Conservation (phyloP, 192 early-diverging fungal genomes). For the Coemansia sp. region DNA sequence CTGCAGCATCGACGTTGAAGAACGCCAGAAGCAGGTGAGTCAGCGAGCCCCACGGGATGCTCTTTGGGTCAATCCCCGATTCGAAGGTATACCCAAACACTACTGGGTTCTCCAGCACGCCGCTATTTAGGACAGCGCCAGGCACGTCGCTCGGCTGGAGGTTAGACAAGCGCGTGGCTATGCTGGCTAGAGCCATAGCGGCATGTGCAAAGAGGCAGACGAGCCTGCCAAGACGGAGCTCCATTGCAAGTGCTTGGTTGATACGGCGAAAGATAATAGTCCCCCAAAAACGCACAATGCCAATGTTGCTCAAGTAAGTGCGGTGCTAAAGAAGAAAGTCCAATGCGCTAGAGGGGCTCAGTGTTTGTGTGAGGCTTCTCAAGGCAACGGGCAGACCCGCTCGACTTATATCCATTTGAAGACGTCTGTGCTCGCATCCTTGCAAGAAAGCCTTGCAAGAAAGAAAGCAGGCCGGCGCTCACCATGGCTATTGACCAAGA, state of each 20-base stretch:
- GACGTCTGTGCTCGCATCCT: not conserved
- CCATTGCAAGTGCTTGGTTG: not conserved
- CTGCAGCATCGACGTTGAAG: conserved; percentile 26
- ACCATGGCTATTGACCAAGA: not conserved
- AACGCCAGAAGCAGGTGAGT: conserved; percentile 66
- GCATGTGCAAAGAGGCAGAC: not conserved
- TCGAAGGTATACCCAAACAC: conserved; percentile 48
- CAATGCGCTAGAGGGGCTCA: not conserved
- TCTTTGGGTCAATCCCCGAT: conserved; percentile 14
- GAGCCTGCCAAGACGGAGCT: not conserved
- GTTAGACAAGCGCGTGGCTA: conserved; percentile 1
- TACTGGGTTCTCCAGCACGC: conserved; percentile 25
- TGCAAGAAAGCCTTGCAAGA: not conserved
- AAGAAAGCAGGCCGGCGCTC: not conserved
- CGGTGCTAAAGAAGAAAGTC: not conserved
- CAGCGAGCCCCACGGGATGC: conserved; percentile 53
- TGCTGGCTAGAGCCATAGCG: not conserved
- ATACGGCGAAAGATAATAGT: not conserved
- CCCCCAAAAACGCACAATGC: not conserved
- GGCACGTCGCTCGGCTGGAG: conserved; percentile 22
- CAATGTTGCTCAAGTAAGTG: not conserved
- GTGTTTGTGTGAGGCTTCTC: not conserved
- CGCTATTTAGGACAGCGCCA: conserved; percentile 21
- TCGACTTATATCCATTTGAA: not conserved
- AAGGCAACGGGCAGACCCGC: not conserved